phyloP scores from a whole-genome alignment of 2,329 filamentous ascomycete species.

The Chaetomium olivaceum region DNA sequence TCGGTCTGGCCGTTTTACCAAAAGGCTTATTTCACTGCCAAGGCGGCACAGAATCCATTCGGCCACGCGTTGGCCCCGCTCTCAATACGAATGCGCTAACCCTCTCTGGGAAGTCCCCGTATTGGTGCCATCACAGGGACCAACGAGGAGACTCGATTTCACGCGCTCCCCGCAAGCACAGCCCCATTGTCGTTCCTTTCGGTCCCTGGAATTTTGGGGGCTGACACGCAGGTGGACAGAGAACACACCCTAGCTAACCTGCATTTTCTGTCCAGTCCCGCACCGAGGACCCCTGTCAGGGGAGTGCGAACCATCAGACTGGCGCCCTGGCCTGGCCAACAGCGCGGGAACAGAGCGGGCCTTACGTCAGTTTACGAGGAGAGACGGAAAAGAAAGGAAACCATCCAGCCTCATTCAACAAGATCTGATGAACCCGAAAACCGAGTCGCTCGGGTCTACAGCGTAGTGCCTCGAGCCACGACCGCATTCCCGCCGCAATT shows the following conservation, averaged over 20 bases:
- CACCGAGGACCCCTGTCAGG: background rate
- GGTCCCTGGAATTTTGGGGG: background rate
- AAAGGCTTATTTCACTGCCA: conserved; percentile 16
- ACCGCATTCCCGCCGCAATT: background rate
- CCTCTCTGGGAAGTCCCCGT: conserved; percentile 1
- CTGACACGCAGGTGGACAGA: background rate
- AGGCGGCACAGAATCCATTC: conserved; percentile 2
- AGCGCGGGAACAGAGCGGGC: conserved; percentile 9
- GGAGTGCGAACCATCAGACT: background rate
- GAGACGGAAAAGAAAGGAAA: background rate
- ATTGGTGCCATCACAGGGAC: conserved; percentile 1
- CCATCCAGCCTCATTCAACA: background rate
- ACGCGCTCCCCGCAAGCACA: conserved; percentile 6
- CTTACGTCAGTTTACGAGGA: conserved; percentile 19
- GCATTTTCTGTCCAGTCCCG: conserved; percentile 2
- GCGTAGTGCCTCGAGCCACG: conserved; percentile 7
- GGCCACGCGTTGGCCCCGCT: background rate
- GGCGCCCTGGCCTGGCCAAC: conserved; percentile 9
- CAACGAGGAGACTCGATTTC: background rate
- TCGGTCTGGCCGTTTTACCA: background rate
- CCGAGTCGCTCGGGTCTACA: conserved; percentile 3
- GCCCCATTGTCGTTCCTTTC: background rate
- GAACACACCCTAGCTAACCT: background rate
- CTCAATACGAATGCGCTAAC: conserved; percentile 12
- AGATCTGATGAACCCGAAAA: conserved; percentile 12